Conservation (phyloP, 495 filamentous ascomycete genomes). For the Neurospora sp. region DNA sequence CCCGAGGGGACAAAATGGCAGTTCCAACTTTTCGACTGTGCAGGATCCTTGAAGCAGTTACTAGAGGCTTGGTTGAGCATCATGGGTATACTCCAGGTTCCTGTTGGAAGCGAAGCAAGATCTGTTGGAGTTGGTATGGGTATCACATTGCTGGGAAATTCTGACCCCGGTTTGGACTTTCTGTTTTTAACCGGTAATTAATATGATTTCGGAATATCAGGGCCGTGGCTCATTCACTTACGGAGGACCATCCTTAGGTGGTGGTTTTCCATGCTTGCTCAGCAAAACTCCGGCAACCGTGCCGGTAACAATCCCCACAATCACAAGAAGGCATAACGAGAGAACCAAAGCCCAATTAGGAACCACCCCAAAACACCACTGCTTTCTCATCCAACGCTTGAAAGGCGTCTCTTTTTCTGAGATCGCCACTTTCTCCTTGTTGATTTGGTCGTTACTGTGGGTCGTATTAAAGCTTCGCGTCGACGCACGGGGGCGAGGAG, state of each 20-base stretch:
- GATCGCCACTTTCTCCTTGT: slow-evolving; percentile 21
- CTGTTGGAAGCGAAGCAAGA: slow-evolving; percentile 52
- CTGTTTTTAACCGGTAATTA: neutral
- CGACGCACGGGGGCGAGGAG: slow-evolving; percentile 43
- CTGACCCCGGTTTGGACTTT: neutral
- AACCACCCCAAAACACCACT: slow-evolving; percentile 50
- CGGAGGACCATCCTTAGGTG: slow-evolving; percentile 15
- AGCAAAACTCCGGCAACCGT: slow-evolving; percentile 37
- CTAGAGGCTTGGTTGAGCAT: slow-evolving; percentile 45
- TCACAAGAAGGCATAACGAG: slow-evolving; percentile 39
- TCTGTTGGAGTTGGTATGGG: slow-evolving; percentile 48
- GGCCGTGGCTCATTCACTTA: slow-evolving; percentile 5
- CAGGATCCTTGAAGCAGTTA: slow-evolving; percentile 53
- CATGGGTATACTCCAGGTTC: slow-evolving; percentile 52
- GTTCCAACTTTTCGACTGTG: slow-evolving; percentile 57
- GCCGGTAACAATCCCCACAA: slow-evolving; percentile 56
- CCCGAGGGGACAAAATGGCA: slow-evolving; percentile 41
- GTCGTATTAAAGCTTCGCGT: slow-evolving; percentile 39
- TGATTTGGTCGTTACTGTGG: slow-evolving; percentile 32
- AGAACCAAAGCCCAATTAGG: slow-evolving; percentile 60
- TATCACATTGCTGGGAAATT: slow-evolving; percentile 35
- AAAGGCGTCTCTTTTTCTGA: slow-evolving; percentile 32
- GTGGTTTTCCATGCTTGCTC: slow-evolving; percentile 16
- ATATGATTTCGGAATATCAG: neutral
- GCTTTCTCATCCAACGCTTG: slow-evolving; percentile 51